phyloP scores from a whole-genome alignment of 192 early-diverging fungal species.

The Entomortierella beljakovae region DNA sequence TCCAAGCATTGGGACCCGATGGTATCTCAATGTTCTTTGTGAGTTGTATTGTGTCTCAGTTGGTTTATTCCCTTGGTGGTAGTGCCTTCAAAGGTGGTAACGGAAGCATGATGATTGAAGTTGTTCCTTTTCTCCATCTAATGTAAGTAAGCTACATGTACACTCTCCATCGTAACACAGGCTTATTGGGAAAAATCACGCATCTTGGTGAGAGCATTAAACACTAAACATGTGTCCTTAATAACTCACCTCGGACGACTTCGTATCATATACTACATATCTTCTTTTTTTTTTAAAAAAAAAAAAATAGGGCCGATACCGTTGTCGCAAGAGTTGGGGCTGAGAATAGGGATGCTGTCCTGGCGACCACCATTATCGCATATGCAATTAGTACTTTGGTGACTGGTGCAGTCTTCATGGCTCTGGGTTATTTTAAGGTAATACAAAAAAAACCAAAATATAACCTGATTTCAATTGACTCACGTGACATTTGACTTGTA shows the following conservation, averaged over 20 bases:
- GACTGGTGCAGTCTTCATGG: constrained; percentile 88
- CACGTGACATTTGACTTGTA: background rate
- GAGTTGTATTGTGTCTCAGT: constrained; percentile 73
- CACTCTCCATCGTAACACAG: too few species aligned
- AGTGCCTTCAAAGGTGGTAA: constrained; percentile 93
- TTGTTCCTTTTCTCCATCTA: constrained; percentile 91
- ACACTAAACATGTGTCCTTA: constrained; percentile 40
- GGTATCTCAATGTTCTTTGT: constrained; percentile 98
- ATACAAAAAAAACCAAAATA: background rate
- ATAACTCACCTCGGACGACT: background rate
- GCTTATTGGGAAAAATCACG: background rate
- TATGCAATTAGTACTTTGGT: constrained; percentile 90
- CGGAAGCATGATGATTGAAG: constrained; percentile 90
- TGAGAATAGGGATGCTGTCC: constrained; percentile 71
- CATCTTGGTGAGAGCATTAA: background rate
- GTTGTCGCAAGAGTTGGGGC: constrained; percentile 71
- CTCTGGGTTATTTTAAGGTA: constrained; percentile 85
- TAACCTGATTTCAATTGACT: background rate
- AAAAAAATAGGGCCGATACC: constrained; percentile 63
- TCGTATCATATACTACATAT: background rate
- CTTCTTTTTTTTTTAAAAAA: background rate
- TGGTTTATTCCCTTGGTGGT: constrained; percentile 82
- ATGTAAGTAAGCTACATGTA: too few species aligned
- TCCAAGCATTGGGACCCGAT: constrained; percentile 76
- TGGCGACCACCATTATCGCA: constrained; percentile 92